Evolutionary conservation across 2,329 filamentous ascomycete genomes (phyloP).

Genomic region (Teratosphaeria pseudoeucalypti): DNA sequence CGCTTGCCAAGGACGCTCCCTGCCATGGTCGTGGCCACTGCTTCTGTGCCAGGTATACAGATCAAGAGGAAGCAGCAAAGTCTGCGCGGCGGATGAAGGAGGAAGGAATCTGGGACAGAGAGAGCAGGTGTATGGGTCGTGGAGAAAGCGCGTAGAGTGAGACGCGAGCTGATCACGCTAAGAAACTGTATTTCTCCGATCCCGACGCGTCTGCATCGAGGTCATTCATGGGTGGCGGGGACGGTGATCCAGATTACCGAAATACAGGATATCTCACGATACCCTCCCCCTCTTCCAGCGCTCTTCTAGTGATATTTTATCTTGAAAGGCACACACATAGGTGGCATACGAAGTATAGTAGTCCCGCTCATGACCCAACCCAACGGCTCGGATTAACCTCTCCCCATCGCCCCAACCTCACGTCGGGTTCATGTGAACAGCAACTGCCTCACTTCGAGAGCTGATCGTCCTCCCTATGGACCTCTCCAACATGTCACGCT

Average conservation of each 20-base stretch:
- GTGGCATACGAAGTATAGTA: no score
- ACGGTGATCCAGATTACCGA: neutral
- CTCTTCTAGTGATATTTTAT: no score
- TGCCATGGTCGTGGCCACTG: neutral
- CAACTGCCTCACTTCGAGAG: neutral
- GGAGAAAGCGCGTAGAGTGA: neutral
- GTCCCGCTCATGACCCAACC: no score
- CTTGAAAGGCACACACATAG: no score
- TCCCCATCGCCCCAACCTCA: neutral
- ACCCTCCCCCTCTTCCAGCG: no score
- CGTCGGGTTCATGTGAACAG: neutral
- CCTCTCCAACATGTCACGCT: neutral
- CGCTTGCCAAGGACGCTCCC: neutral
- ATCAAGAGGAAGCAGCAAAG: neutral
- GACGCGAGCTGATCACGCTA: neutral
- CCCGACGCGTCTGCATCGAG: neutral
- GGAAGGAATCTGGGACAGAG: neutral
- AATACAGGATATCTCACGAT: no score
- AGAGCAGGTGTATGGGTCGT: neutral
- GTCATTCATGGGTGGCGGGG: neutral
- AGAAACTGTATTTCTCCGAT: neutral
- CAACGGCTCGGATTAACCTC: neutral
- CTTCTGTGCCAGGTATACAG: neutral
- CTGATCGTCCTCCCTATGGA: neutral
- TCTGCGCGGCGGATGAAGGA: neutral